A percentile compares a stretch with the other conserved stretches of the same genome.
Evolutionary conservation across 805 yeast species (phyloP).

Genomic region (Wickerhamomyces pijperi): DNA sequence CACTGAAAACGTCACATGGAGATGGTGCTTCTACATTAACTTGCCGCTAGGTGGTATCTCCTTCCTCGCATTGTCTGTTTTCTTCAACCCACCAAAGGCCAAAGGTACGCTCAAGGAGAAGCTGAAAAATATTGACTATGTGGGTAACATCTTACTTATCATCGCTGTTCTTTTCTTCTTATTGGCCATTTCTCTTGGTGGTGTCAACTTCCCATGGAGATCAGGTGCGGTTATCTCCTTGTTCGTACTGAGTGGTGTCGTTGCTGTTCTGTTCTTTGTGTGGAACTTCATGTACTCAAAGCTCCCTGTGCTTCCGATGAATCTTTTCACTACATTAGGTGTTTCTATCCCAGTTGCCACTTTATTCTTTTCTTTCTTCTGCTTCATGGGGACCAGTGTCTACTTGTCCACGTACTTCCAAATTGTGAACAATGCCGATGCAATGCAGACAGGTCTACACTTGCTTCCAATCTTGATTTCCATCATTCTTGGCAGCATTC

Average conservation of each 20-base stretch:
- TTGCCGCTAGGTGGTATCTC: conserved; percentile 46
- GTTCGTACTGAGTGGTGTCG: conserved; percentile 9
- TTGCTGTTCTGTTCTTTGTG: conserved; percentile 4
- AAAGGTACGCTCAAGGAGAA: conserved; percentile 25
- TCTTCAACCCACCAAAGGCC: conserved; percentile 30
- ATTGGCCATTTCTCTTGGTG: conserved; percentile 43
- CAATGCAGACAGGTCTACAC: conserved; percentile 35
- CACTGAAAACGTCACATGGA: conserved; percentile 48
- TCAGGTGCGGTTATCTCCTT: conserved; percentile 8
- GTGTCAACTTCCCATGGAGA: conserved; percentile 19
- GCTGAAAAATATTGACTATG: conserved; percentile 31
- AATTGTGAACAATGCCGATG: conserved; percentile 23
- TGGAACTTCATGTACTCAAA: conserved; percentile 10
- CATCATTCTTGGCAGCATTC: conserved; percentile 15
- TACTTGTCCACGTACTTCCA: conserved; percentile 3
- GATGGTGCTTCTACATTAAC: conserved; percentile 62
- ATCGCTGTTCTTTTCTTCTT: conserved; percentile 31
- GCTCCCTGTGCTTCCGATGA: conserved; percentile 16
- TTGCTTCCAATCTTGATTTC: conserved; percentile 31
- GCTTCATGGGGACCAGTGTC: conserved; percentile 1
- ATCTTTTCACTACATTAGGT: neutral
- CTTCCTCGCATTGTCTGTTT: conserved; percentile 21
- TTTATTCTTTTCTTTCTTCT: conserved; percentile 1
- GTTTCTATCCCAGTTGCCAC: neutral
- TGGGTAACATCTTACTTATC: conserved; percentile 33